phyloP scores from a whole-genome alignment of 2,329 filamentous ascomycete species.

The Rhinocladiella mackenziei region DNA sequence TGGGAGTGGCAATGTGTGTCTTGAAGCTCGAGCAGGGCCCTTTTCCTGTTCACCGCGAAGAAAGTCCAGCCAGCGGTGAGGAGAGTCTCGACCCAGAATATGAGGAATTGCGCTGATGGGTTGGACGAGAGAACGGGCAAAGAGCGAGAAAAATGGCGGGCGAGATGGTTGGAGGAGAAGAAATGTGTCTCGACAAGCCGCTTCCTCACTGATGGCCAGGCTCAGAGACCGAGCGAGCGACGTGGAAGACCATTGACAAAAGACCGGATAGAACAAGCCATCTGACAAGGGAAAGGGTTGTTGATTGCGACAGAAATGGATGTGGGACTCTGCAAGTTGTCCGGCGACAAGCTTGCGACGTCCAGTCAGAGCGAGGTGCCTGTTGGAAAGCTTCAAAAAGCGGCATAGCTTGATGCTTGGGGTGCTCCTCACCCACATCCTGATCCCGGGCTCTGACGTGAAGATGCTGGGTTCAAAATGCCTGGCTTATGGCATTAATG shows the following conservation, averaged over 20 bases:
- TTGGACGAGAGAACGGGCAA: constrained; percentile 1
- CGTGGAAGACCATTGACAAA: no score
- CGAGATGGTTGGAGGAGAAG: no score
- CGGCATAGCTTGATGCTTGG: not conserved
- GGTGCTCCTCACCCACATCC: no score
- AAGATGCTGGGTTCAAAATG: not conserved
- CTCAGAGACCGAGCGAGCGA: no score
- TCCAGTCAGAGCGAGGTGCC: constrained; percentile 11
- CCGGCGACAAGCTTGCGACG: no score
- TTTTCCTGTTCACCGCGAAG: constrained; percentile 1
- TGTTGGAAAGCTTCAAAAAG: constrained; percentile 7
- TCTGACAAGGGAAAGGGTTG: no score
- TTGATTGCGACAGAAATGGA: constrained; percentile 8
- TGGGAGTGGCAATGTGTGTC: constrained; percentile 2
- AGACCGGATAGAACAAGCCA: no score
- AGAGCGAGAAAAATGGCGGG: not conserved
- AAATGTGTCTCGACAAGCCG: no score
- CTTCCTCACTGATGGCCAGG: no score
- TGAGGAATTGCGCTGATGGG: constrained; percentile 11
- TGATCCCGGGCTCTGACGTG: constrained; percentile 10
- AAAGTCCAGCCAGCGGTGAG: constrained; percentile 10
- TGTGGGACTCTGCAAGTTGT: no score
- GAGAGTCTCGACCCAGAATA: constrained; percentile 6
- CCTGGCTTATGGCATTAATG: not conserved
- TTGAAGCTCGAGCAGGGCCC: not conserved